Percentiles rank a stretch among this genome's conserved stretches.
These are phyloP conservation scores for Jaenimonas drosophilae DNA, from an alignment of 208 protist genomes.

Conservation along the genomic window DNA sequence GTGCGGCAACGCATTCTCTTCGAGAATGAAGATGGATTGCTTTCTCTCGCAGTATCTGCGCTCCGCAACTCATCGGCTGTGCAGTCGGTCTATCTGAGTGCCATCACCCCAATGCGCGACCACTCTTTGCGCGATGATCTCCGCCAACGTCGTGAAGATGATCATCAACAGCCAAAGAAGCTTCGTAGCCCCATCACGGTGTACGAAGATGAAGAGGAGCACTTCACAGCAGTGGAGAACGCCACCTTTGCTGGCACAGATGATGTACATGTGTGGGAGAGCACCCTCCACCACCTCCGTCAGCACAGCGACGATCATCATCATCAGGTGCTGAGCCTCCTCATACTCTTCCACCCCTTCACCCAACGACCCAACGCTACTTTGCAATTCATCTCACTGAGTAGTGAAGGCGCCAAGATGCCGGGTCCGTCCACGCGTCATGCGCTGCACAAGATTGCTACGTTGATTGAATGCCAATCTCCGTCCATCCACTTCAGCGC, in stretches of 20 bases:
- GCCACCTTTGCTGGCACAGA: too few species aligned
- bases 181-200: conserved; percentile 35
- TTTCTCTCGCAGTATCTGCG: conserved; percentile 9
- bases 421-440: conserved; percentile 67
- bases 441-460: conserved; percentile 39
- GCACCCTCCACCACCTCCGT: too few species aligned
- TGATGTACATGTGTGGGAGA: too few species aligned
- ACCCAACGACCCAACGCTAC: conserved; percentile 42
- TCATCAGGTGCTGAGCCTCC: conserved; percentile 57
- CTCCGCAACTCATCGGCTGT: conserved; percentile 7
- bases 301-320: too few species aligned
- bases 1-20: conserved; percentile 24
- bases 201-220: conserved; percentile 48
- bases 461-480: conserved; percentile 45
- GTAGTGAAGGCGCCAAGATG: too few species aligned
- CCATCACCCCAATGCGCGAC: conserved; percentile 40
- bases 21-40: conserved; percentile 29
- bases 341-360: conserved; percentile 24
- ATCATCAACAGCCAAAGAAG: too few species aligned
- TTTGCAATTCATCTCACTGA: conserved; percentile 72
- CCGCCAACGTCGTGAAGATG: too few species aligned
- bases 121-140: too few species aligned
- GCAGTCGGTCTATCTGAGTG: conserved; percentile 31
- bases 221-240: conserved; percentile 62
- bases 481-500: conserved; percentile 33